Base-by-base conservation (phyloP, 139 green algal genomes). In the Desmodesmus armatus region DNA sequence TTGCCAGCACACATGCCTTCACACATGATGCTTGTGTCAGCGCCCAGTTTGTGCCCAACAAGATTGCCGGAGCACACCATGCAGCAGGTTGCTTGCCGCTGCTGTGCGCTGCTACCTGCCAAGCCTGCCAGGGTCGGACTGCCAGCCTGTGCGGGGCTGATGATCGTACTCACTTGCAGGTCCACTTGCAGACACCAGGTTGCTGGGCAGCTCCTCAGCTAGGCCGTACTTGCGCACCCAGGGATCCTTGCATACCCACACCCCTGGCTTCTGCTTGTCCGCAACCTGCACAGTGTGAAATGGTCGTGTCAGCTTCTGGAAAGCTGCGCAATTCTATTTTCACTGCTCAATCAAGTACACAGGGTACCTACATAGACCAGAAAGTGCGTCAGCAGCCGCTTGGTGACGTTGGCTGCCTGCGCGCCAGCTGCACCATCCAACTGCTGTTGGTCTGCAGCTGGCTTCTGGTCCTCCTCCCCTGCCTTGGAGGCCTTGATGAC, bases 381-480 rank as follows among this genome's bases (percentile, higher is more conserved):
- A 33, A 66, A 84, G 7, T 77, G 63, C n/a, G 31, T 39, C 41
- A 84, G 62, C 41, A 84, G 78, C 40, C n/a, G 27, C 62, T 84
- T 84, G 6, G 62, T 76, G 2, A 84, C 43, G 41, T 41, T 75
- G 44, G n/a, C 21, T 11, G 72, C 74, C 27, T 49, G 49, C 33
- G 49, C 74, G 29, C 33, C 29, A 11, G 33, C 53, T 27, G 19
- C 55, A 47, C 31, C 27, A 21, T 51, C 41, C 2, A 53, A 69
- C 43, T 86, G 80, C 69, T 86, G 69, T 51, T 86, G 80, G 67
- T 80, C 80, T 67, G 78, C 51, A 35, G 33, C 78, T 51, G 67
- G 29, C 43, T 31, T 7, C 31, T 72, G 29, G 7, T 19, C 23
- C 31, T 37, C 35, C 29, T 15, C 49, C 17, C 1, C 35, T 37